These are phyloP conservation scores for Creolimax fragrantissima DNA, from an alignment of 78 protist genomes.

Conservation along the genomic window DNA sequence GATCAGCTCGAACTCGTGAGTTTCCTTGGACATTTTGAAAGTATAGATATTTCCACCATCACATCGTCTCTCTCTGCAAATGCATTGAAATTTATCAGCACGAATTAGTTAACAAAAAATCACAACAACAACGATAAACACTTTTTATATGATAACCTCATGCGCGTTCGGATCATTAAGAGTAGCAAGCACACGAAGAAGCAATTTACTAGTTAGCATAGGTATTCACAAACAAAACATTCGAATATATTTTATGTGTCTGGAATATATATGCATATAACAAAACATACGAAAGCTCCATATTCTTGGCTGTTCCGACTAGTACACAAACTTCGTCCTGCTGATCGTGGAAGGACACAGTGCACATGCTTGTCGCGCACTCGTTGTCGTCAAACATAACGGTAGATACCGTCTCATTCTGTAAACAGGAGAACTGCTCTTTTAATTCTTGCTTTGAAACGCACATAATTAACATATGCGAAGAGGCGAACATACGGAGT, in stretches of 20 bases:
- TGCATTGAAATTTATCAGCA: background rate
- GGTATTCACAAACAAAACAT: no score
- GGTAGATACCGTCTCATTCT: constrained; percentile 37
- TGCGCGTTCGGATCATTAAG: no score
- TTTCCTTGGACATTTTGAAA: background rate
- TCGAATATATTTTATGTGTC: no score
- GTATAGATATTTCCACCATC: background rate
- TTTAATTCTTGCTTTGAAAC: background rate
- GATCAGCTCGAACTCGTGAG: constrained; percentile 33
- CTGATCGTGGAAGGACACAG: constrained; percentile 39
- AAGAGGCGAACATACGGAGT: no score
- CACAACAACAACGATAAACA: background rate
- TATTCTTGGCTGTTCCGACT: constrained; percentile 68
- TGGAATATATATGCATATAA: no score
- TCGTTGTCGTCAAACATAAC: constrained; percentile 67
- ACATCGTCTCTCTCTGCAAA: background rate
- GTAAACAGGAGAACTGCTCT: background rate
- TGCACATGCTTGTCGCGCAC: constrained; percentile 57
- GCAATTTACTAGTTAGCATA: no score
- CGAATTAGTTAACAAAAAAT: background rate
- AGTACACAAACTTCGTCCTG: constrained; percentile 51
- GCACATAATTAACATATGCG: background rate
- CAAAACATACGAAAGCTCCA: background rate
- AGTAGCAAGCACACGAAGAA: no score
- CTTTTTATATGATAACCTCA: no score